Conservation (phyloP, 805 yeast genomes). For the Geotrichum ghanense region DNA sequence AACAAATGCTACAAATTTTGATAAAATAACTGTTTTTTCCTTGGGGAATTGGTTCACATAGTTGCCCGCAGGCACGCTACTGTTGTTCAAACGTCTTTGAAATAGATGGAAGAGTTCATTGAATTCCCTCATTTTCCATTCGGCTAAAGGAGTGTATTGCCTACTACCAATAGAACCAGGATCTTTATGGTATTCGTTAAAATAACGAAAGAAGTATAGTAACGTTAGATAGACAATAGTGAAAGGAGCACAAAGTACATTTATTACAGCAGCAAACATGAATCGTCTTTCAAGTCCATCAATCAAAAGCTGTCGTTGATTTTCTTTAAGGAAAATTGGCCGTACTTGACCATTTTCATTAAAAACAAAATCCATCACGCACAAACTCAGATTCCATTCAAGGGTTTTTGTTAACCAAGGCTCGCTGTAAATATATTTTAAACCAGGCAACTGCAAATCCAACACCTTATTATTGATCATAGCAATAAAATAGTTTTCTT, state of each 20-base stretch:
- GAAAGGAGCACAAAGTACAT: slow-evolving; percentile 74
- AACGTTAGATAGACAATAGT: slow-evolving; percentile 72
- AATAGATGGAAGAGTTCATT: slow-evolving; percentile 89
- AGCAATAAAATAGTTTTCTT: slow-evolving; percentile 88
- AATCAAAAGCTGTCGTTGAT: slow-evolving; percentile 53
- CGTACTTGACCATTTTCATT: slow-evolving; percentile 75
- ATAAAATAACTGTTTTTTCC: slow-evolving; percentile 44
- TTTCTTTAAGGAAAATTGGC: slow-evolving; percentile 55
- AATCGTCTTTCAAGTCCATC: slow-evolving; percentile 69
- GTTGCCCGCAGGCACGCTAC: slow-evolving; percentile 67
- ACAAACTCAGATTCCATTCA: slow-evolving; percentile 89
- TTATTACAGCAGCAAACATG: slow-evolving; percentile 77
- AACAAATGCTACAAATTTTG: slow-evolving; percentile 58
- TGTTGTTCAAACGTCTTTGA: slow-evolving; percentile 62
- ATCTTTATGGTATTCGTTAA: slow-evolving; percentile 82
- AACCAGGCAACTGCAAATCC: slow-evolving; percentile 44
- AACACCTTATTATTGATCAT: slow-evolving; percentile 68
- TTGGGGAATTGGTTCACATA: slow-evolving; percentile 90
- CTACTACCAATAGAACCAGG: slow-evolving; percentile 76
- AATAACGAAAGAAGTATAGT: slow-evolving; percentile 78
- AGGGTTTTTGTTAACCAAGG: slow-evolving; percentile 64
- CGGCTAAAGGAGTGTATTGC: slow-evolving; percentile 88
- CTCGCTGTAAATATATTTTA: slow-evolving; percentile 32
- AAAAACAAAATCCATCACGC: slow-evolving; percentile 79
- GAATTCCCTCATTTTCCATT: slow-evolving; percentile 89